These are phyloP conservation scores for Podila minutissima DNA, from an alignment of 192 early-diverging fungal species.

Conservation along the genomic window DNA sequence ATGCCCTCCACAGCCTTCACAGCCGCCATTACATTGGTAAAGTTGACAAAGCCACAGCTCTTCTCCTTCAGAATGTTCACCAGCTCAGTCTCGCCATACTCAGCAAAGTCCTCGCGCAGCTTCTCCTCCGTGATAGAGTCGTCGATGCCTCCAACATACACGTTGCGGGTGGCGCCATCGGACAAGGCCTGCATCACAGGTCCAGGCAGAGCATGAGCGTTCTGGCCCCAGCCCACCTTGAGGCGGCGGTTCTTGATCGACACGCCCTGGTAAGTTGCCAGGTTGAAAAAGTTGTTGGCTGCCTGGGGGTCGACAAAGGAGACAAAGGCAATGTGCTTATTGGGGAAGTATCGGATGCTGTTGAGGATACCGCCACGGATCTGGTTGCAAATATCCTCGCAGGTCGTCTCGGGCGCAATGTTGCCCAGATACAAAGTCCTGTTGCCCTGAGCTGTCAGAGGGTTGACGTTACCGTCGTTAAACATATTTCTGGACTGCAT, in stretches of 20 bases:
- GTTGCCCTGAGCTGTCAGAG: slow-evolving; percentile 57
- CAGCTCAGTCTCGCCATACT: slow-evolving; percentile 90
- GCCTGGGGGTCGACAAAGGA: slow-evolving; percentile 82
- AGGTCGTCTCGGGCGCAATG: slow-evolving; percentile 78
- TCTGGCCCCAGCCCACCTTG: slow-evolving; percentile 87
- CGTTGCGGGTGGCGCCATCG: slow-evolving; percentile 79
- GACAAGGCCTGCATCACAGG: slow-evolving; percentile 67
- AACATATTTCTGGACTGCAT: slow-evolving; percentile 9
- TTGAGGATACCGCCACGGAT: slow-evolving; percentile 89
- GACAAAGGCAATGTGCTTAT: slow-evolving; percentile 86
- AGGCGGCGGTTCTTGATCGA: slow-evolving; percentile 77
- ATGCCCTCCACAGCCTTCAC: slow-evolving; percentile 83
- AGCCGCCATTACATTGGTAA: slow-evolving; percentile 78
- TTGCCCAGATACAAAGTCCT: slow-evolving; percentile 88
- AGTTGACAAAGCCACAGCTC: slow-evolving; percentile 89
- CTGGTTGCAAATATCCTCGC: slow-evolving; percentile 87
- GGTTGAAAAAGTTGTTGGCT: slow-evolving; percentile 71
- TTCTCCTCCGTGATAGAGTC: slow-evolving; percentile 71
- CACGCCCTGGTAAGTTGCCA: slow-evolving; percentile 67
- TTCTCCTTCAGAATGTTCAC: slow-evolving; percentile 87
- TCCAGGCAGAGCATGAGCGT: slow-evolving; percentile 59
- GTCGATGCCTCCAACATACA: slow-evolving; percentile 81
- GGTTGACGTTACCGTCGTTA: slow-evolving; percentile 19
- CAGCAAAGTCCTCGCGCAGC: slow-evolving; percentile 77
- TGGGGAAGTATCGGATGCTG: slow-evolving; percentile 76